A percentile compares a stretch with the other conserved stretches of the same genome.
Conservation (phyloP, 2,329 filamentous ascomycete genomes). For the Clonostachys sp. region DNA sequence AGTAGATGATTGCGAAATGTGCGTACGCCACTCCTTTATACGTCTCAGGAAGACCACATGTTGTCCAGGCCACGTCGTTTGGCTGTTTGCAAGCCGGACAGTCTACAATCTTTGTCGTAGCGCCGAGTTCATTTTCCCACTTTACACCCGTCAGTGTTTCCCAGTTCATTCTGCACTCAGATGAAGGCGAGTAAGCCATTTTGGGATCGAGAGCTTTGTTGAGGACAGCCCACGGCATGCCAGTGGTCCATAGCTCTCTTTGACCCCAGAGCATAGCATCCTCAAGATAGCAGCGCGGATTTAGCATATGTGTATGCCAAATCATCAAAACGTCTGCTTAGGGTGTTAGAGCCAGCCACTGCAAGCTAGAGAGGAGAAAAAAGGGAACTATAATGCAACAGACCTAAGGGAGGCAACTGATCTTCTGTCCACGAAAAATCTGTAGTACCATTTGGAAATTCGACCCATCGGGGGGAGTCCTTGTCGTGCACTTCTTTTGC, state of each 20-base stretch:
- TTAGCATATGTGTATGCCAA: constrained; percentile 76
- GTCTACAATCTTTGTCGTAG: constrained; percentile 35
- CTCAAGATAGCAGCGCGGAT: constrained; percentile 67
- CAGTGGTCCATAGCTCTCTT: constrained; percentile 52
- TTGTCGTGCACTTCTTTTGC: constrained; percentile 1
- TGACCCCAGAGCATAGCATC: constrained; percentile 60
- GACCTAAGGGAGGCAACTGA: too few relatives aligned
- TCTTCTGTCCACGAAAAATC: too few relatives aligned
- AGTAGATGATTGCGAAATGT: too few relatives aligned
- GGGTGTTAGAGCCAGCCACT: too few relatives aligned
- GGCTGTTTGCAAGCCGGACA: constrained; percentile 49
- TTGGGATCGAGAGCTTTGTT: constrained; percentile 51
- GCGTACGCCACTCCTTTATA: too few relatives aligned
- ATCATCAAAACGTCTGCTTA: constrained; percentile 72
- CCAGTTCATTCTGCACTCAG: constrained; percentile 41
- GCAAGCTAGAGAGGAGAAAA: too few relatives aligned
- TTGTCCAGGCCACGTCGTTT: constrained; percentile 56
- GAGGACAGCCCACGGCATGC: constrained; percentile 62
- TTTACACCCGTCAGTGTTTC: constrained; percentile 34
- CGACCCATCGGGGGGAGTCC: too few relatives aligned
- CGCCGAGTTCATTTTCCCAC: constrained; percentile 58
- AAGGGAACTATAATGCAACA: too few relatives aligned
- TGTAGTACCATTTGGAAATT: too few relatives aligned
- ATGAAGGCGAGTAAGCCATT: constrained; percentile 50
- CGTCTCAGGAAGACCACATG: constrained; percentile 27